Evolutionary conservation across 2,329 filamentous ascomycete genomes (phyloP), one percentile per base, ranked within the genome.

Genomic region (Neopestalotiopsis sp.): DNA sequence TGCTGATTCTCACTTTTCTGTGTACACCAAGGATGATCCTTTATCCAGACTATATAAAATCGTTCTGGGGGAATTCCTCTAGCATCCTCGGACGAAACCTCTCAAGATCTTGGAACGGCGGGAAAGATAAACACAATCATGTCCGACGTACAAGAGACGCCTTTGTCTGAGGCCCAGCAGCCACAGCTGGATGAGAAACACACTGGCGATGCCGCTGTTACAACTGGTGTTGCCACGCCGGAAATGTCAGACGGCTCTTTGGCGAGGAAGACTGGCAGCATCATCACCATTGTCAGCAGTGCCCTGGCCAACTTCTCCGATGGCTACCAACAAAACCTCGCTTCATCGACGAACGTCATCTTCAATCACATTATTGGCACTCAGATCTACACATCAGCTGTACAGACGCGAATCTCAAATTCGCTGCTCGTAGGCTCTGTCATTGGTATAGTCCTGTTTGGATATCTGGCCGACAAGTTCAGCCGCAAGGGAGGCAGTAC

Each of bases 381-480:
- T 20, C 72, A 72, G 62, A 63, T 70, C 14, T 80, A 79, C 71
- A 79, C 76, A 1, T 75, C 77, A 0, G 61, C 67, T 0, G 70
- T 71, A n/a, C 74, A 77, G 68, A 80, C 77, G 9, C 73, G 76
- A 4, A 76, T 79, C 40, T 77, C 72, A 13, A 79, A 79, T 34
- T 73, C 77, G 1, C 71, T 80, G 1, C 74, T 80, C 24, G 73
- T 79, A 2, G 77, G 77, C 1, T 73, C 74, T 1, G 71, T 80
- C 1, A 74, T 79, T n/a, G 78, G 78, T 0, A 79, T 79, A 28
- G 66, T 80, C 2, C 61, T 77, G 1, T 73, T 79, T 14, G 78
- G 78, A 4, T 79, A 76, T 57, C 72, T 73, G 2, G 75, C 77
- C 1, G 78, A 79, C 57, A 70, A 73, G 10, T 78, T 74, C 69